Evolutionary conservation across 108 stramenopile species (phyloP), one percentile per base, ranked within the genome.

Genomic region (Schizochytrium sp.): DNA sequence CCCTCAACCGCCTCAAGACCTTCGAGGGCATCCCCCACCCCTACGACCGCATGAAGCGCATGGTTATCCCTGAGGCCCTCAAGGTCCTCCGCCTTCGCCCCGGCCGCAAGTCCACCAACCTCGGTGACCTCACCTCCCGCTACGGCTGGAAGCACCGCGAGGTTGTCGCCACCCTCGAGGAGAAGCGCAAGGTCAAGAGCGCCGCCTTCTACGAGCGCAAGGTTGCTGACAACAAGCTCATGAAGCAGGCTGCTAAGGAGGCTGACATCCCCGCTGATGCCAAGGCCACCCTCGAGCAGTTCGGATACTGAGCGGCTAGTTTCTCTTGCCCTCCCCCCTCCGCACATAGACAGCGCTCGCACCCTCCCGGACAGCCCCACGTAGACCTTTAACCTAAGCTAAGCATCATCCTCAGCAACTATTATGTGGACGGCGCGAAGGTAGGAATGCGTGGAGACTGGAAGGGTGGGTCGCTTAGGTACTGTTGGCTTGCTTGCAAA

Each of bases 61-160:
- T 98, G 92, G 98, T 99, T 44, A 96, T 99, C 60, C 98, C 99
- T 4, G 97, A 97, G 44, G 99, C 99, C 61, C 96, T 99, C 64
- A 95, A 97, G 87, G 94, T 96, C 50, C 91, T 98, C 88, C 95
- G 97, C 61, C 95, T 99, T 88, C 61, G 61, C 92, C 95, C 97
- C 56, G 93, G 92, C 59, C 94, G 99, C 73, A 93, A 96, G 46
- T 98, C 94, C 97, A 97, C 97, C 91, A 95, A 96, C 83, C 93
- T 99, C 72, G 98, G 98, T 56, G 95, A 95, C 49, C 95, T 99
- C 55, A 97, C 98, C 42, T 73, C 94, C 90, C 93, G 95, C 72
- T 97, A 98, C 40, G 99, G 99, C 72, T 99, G 99, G 99, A 97
- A 97, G 93, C 96, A 99, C 96, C 92, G 94, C 90, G 98, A 97